These are phyloP conservation scores for Hygrocybe coccinea DNA, from an alignment of 768 basidiomycete genomes.

Conservation along the genomic window DNA sequence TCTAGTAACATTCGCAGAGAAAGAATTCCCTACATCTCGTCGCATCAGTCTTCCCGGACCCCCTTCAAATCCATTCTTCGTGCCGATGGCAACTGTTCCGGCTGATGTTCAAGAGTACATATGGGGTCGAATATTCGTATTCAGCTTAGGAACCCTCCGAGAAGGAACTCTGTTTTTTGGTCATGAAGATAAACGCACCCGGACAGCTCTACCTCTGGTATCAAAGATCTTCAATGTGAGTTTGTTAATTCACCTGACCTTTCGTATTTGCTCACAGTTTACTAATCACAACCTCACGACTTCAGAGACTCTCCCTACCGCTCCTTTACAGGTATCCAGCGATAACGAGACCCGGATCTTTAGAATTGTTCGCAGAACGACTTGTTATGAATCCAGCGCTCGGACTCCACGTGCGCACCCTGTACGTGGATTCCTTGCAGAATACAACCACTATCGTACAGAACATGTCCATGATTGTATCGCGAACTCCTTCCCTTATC, in stretches of 20 bases:
- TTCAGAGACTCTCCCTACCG: too few relatives aligned
- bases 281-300: too few relatives aligned
- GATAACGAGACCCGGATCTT: neutral
- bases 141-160: neutral
- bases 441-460: neutral
- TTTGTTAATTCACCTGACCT: neutral
- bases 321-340: neutral
- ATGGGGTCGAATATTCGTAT: neutral
- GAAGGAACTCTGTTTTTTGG: neutral
- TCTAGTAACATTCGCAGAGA: neutral
- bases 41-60: neutral
- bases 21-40: neutral
- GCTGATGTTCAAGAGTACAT: neutral
- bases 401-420: neutral
- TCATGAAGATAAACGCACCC: neutral
- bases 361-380: neutral
- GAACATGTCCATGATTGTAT: neutral
- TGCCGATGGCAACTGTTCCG: neutral
- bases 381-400: neutral
- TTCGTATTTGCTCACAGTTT: neutral
- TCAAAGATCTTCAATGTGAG: conserved; percentile 3
- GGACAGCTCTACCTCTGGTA: neutral
- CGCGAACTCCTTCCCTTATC: neutral
- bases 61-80: neutral
- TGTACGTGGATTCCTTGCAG: neutral